Evolutionary conservation across 176 grass and related monocot species (phyloP).

Genomic region (Juncus effusus): DNA sequence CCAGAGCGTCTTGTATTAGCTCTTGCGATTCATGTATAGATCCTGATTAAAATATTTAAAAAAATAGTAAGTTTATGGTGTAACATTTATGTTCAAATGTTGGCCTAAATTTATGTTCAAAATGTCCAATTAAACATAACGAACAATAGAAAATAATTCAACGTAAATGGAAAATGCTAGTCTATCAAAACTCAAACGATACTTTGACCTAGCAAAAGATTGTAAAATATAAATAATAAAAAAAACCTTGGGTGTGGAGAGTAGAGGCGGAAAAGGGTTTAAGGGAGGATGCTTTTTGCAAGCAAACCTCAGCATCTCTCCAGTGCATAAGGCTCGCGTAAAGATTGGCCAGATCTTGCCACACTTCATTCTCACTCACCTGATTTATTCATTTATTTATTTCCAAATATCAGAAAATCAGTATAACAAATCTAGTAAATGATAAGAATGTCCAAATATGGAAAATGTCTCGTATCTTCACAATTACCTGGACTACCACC

Average conservation of each 20-base stretch:
- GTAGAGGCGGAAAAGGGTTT: constrained; percentile 63
- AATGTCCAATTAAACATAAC: not conserved
- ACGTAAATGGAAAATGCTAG: too few relatives aligned
- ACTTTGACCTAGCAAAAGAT: too few relatives aligned
- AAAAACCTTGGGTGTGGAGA: constrained; percentile 65
- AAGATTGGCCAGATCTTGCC: constrained; percentile 94
- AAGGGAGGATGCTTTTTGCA: constrained; percentile 83
- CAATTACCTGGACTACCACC: too few relatives aligned
- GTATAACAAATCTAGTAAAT: constrained; percentile 3
- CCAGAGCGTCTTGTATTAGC: constrained; percentile 40
- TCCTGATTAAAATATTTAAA: constrained; percentile 35
- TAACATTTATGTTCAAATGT: not conserved
- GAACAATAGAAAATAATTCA: too few relatives aligned
- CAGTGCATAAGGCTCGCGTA: constrained; percentile 85
- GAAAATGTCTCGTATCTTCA: too few relatives aligned
- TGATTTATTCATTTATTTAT: constrained; percentile 47
- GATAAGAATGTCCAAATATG: not conserved
- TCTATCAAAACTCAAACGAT: too few relatives aligned
- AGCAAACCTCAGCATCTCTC: constrained; percentile 90
- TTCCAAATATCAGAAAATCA: constrained; percentile 1
- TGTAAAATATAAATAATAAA: not conserved
- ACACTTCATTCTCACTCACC: constrained; percentile 92
- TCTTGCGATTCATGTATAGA: constrained; percentile 47
- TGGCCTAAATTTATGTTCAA: too few relatives aligned
- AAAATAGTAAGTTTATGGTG: not conserved